Percentiles rank a stretch among this genome's conserved stretches.
phyloP scores from a whole-genome alignment of 192 early-diverging fungal genomes.

The Lobosporangium transversale region DNA sequence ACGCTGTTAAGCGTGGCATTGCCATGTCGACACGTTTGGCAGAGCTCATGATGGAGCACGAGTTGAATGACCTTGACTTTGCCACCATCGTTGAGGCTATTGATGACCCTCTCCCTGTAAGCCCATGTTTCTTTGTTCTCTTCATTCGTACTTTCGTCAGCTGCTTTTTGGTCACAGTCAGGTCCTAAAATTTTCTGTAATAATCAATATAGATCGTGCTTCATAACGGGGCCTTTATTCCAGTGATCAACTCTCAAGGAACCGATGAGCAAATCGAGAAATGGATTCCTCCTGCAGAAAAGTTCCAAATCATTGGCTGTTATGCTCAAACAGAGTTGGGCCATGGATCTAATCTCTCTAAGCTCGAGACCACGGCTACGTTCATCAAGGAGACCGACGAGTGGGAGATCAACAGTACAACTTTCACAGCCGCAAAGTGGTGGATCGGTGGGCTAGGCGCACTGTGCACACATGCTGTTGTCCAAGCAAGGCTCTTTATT shows the following conservation, averaged over 20 bases:
- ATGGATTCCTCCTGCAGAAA: constrained; percentile 73
- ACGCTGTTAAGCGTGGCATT: constrained; percentile 50
- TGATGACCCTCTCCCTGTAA: constrained; percentile 44
- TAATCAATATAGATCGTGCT: constrained; percentile 25
- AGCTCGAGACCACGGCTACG: constrained; percentile 87
- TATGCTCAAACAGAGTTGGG: constrained; percentile 91
- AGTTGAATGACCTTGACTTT: constrained; percentile 48
- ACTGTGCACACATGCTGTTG: constrained; percentile 73
- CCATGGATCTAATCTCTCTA: constrained; percentile 76
- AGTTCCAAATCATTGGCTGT: constrained; percentile 81
- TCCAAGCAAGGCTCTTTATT: constrained; percentile 68
- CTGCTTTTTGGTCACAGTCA: too few species aligned
- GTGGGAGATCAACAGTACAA: constrained; percentile 86
- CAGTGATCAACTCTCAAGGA: constrained; percentile 76
- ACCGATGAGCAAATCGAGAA: constrained; percentile 75
- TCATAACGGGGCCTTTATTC: constrained; percentile 74
- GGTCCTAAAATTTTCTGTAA: too few species aligned
- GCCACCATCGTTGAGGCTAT: constrained; percentile 39
- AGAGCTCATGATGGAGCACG: constrained; percentile 50
- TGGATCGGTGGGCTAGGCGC: constrained; percentile 76
- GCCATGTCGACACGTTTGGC: constrained; percentile 50
- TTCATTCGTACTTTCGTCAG: too few species aligned
- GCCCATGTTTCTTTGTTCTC: background rate
- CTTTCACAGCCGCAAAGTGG: constrained; percentile 74
- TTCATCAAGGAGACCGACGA: constrained; percentile 84